These are phyloP conservation scores for Cryptococcus amylolentus DNA, from an alignment of 1,284 basidiomycete genomes.

Conservation along the genomic window DNA sequence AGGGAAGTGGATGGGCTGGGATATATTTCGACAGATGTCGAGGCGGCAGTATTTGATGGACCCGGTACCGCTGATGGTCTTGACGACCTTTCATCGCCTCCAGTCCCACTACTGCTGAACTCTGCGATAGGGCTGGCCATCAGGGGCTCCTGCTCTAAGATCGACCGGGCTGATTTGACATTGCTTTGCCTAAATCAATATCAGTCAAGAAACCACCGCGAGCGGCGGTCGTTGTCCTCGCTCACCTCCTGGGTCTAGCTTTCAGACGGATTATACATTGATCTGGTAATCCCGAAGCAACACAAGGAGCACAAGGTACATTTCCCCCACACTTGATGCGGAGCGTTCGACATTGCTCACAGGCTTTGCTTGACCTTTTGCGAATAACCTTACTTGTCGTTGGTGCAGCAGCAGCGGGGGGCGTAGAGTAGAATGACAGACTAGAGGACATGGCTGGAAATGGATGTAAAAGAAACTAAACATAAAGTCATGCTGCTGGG, in stretches of 20 bases:
- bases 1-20: neutral
- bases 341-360: conserved; percentile 22
- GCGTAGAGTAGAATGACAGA: neutral
- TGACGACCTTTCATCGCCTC: neutral
- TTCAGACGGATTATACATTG: conserved; percentile 18
- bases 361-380: conserved; percentile 13
- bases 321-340: conserved; percentile 18
- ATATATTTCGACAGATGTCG: neutral
- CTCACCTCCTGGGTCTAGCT: conserved; percentile 23
- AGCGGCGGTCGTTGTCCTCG: neutral
- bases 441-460: neutral
- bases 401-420: neutral
- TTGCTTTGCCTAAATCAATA: too few relatives aligned
- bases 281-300: conserved; percentile 7
- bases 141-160: too few relatives aligned
- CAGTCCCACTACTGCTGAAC: neutral
- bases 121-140: too few relatives aligned
- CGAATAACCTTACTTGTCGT: neutral
- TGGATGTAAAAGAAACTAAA: neutral
- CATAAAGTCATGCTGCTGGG: too few relatives aligned
- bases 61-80: neutral
- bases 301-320: conserved; percentile 20
- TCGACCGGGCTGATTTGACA: too few relatives aligned
- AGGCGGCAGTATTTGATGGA: neutral
- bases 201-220: neutral